Evolutionary conservation across 2,329 filamentous ascomycete species (phyloP), one percentile per base, ranked within the genome.

Genomic region (Epicoccum nigrum): DNA sequence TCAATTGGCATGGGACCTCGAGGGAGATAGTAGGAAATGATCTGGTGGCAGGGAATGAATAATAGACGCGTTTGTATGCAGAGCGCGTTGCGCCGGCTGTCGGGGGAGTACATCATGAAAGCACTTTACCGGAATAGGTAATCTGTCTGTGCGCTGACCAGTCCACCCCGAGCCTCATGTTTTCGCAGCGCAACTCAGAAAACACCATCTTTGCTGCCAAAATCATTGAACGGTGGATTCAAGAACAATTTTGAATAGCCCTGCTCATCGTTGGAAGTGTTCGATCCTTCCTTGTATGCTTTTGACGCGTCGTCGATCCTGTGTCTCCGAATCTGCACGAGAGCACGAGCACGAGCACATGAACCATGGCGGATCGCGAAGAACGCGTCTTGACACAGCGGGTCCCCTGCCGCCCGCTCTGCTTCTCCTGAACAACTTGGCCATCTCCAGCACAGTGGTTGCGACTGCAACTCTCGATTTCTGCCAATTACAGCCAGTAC

Each of bases 11-110:
- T 55, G 48, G 31, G 43, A 42, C 50, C 42, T 34, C 39, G 51
- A 52, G 51, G 31, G 53, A 60, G 49, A 45, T 55, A 56, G 50
- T 49, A 55, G 54, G 33, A 46, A 45, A 43, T 44, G 60, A 58
- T 43, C 50, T 63, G 55, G 65, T 67, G 63, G 64, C 61, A 64
- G 65, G 67, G 56, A 67, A 63, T 59, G 57, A 57, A 65, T 61
- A 57, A 55, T 58, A 51, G 51, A 55, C 51, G 46, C 46, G 51
- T 30, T n/a, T 11, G 23, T 45, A 42, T 33, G 39, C 45, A 45
- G 21, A 46, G 45, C 51, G 51, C 44, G 49, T 52, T 52, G 49
- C 49, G 42, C 37, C 41, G 48, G 48, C n/a, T n/a, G 19, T 27
- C 46, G 27, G 35, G 6, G 45, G 42, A 48, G 44, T 44, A 51